These are phyloP conservation scores for Botrytis medusae DNA, from an alignment of 2,329 filamentous ascomycete species.

Conservation along the genomic window DNA sequence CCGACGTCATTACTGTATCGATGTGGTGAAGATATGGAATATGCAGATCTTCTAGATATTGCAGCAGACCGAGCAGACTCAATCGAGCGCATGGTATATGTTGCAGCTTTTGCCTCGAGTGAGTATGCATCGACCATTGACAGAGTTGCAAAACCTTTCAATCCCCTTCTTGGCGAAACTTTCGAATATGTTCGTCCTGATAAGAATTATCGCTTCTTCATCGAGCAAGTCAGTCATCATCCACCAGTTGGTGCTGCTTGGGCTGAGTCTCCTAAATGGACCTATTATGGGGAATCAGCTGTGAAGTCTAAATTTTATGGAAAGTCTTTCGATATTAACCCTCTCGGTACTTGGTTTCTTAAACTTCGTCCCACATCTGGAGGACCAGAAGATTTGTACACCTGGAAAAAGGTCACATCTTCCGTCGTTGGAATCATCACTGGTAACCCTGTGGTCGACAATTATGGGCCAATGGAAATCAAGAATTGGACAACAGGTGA, in stretches of 20 bases:
- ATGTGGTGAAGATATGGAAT: slow-evolving; percentile 97
- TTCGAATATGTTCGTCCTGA: slow-evolving; percentile 96
- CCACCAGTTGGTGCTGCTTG: slow-evolving; percentile 91
- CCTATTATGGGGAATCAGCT: slow-evolving; percentile 94
- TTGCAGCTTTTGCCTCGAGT: slow-evolving; percentile 91
- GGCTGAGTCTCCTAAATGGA: slow-evolving; percentile 91
- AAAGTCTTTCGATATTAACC: slow-evolving; percentile 96
- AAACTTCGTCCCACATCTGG: slow-evolving; percentile 74
- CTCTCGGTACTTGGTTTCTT: slow-evolving; percentile 95
- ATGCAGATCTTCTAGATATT: slow-evolving; percentile 85
- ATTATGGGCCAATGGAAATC: slow-evolving; percentile 95
- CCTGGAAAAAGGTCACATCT: slow-evolving; percentile 98
- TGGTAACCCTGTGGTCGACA: slow-evolving; percentile 93
- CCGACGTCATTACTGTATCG: slow-evolving; percentile 93
- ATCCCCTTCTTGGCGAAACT: slow-evolving; percentile 91
- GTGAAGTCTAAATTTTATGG: slow-evolving; percentile 97
- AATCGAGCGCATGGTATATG: slow-evolving; percentile 88
- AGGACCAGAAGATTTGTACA: slow-evolving; percentile 83
- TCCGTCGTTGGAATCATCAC: slow-evolving; percentile 99
- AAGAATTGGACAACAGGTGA: slow-evolving; percentile 97
- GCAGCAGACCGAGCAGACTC: slow-evolving; percentile 84
- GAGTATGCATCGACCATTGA: slow-evolving; percentile 97
- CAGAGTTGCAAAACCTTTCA: slow-evolving; percentile 97
- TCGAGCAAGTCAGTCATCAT: slow-evolving; percentile 97
- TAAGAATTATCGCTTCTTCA: slow-evolving; percentile 97